These are phyloP conservation scores for Microascus cirrosus DNA, from an alignment of 2,329 filamentous ascomycete species.

Conservation along the genomic window DNA sequence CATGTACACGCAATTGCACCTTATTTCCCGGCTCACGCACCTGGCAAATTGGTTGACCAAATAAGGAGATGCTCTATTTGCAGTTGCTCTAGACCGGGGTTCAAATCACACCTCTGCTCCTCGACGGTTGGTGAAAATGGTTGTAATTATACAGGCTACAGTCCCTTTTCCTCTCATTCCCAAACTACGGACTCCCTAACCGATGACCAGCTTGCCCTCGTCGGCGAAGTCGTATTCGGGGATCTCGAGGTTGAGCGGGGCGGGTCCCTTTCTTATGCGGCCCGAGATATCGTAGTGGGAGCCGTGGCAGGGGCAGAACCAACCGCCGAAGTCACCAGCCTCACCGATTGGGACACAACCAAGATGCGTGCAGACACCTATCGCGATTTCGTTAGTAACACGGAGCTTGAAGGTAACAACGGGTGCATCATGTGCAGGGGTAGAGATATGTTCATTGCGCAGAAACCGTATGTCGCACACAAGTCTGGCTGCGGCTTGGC, in stretches of 20 bases:
- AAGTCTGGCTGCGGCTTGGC: neutral
- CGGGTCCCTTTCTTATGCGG: slow-evolving; percentile 93
- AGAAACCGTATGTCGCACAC: neutral
- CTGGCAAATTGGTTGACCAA: neutral
- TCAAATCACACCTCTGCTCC: neutral
- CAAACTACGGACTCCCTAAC: slow-evolving; percentile 44
- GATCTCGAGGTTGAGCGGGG: slow-evolving; percentile 94
- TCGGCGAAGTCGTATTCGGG: slow-evolving; percentile 87
- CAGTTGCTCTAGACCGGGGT: neutral
- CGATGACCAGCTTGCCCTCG: slow-evolving; percentile 81
- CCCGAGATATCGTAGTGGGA: slow-evolving; percentile 99
- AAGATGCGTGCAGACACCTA: slow-evolving; percentile 96
- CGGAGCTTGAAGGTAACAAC: neutral
- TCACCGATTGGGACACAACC: slow-evolving; percentile 99
- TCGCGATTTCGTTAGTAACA: slow-evolving; percentile 1
- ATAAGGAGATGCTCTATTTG: slow-evolving; percentile 4
- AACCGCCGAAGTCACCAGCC: slow-evolving; percentile 94
- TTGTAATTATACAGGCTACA: neutral
- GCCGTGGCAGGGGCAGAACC: slow-evolving; percentile 99
- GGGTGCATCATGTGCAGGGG: neutral
- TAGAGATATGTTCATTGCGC: neutral
- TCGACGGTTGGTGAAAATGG: neutral
- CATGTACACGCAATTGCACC: neutral
- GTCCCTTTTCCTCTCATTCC: neutral
- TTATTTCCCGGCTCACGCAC: neutral